These are phyloP conservation scores for Aaosphaeria arxii DNA, from an alignment of 2,329 filamentous ascomycete species.

Conservation along the genomic window DNA sequence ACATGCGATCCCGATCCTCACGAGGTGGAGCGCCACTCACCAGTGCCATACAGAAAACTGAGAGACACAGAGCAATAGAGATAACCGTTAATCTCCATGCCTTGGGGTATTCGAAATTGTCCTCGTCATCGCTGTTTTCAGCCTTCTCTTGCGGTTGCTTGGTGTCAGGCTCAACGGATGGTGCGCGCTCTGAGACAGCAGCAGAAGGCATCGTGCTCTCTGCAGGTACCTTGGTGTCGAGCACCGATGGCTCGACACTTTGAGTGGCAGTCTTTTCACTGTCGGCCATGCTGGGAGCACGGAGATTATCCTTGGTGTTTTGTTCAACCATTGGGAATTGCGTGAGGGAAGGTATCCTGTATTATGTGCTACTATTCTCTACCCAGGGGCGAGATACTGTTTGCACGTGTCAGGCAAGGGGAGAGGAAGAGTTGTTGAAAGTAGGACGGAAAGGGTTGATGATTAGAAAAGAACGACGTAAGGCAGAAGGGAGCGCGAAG, in stretches of 20 bases:
- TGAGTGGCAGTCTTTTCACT: slow-evolving; percentile 30
- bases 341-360: not conserved
- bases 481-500: too few species aligned
- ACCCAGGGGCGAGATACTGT: too few species aligned
- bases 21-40: slow-evolving; percentile 13
- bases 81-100: slow-evolving; percentile 32
- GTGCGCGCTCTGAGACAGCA: slow-evolving; percentile 13
- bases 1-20: slow-evolving; percentile 1
- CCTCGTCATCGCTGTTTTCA: slow-evolving; percentile 18
- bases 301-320: slow-evolving; percentile 16
- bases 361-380: not conserved
- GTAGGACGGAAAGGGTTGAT: too few species aligned
- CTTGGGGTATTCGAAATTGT: slow-evolving; percentile 33
- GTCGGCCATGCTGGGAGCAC: slow-evolving; percentile 28
- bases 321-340: slow-evolving; percentile 16
- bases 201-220: slow-evolving; percentile 21
- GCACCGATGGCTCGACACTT: slow-evolving; percentile 18
- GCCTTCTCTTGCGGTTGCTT: slow-evolving; percentile 9
- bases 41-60: slow-evolving; percentile 39
- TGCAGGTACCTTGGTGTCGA: slow-evolving; percentile 25
- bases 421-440: too few species aligned
- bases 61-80: slow-evolving; percentile 31
- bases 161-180: slow-evolving; percentile 11
- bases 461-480: too few species aligned
- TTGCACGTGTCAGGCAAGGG: too few species aligned